Conservation (phyloP, 2,329 filamentous ascomycete species). For the Claviceps paspali region DNA sequence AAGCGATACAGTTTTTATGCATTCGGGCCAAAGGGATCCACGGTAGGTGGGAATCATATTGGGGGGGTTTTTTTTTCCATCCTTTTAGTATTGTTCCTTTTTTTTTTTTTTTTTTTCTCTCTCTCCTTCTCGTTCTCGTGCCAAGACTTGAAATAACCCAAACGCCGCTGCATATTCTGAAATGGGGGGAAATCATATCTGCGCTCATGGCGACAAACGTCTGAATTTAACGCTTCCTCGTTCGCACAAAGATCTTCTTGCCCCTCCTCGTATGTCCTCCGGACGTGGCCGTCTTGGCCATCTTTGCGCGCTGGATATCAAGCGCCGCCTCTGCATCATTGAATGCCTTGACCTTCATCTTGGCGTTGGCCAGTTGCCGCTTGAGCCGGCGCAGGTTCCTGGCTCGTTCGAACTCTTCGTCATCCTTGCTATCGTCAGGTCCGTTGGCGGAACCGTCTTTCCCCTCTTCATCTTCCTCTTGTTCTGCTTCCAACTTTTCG, state of each 20-base stretch:
- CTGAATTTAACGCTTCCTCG: conserved; percentile 47
- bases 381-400: conserved; percentile 30
- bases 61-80: no score
- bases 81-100: no score
- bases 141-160: not conserved
- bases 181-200: no score
- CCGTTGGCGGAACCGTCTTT: conserved; percentile 4
- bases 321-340: conserved; percentile 41
- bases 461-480: conserved; percentile 13
- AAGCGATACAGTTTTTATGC: not conserved
- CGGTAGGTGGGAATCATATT: not conserved
- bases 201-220: no score
- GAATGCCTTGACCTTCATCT: conserved; percentile 38
- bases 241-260: conserved; percentile 46
- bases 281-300: conserved; percentile 49
- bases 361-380: conserved; percentile 32
- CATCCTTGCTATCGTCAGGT: conserved; percentile 13
- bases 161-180: conserved; percentile 2
- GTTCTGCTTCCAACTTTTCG: conserved; percentile 16
- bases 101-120: not conserved
- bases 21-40: no score
- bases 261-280: conserved; percentile 44
- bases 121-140: no score
- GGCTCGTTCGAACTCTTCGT: conserved; percentile 23
- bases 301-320: conserved; percentile 43